Base-by-base conservation (phyloP, 2,329 filamentous ascomycete genomes). In the Aschersonia sp. region DNA sequence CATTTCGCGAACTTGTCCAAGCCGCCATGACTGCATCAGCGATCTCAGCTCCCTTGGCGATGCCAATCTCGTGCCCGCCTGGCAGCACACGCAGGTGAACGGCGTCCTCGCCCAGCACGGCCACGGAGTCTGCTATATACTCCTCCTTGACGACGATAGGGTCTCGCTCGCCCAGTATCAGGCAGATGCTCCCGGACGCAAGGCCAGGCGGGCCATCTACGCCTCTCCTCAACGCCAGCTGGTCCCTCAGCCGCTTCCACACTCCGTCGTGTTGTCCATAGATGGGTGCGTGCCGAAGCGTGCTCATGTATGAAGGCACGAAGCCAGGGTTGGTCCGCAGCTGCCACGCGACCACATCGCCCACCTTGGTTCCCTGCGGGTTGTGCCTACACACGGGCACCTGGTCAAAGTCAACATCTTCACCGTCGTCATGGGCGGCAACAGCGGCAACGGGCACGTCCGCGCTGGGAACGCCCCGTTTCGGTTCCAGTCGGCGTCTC, bases 61-160 rank as follows among this genome's bases (percentile, higher is more conserved):
- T 78, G 1, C 79, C 80, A 51, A 88, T 67, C 56, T 87, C 84
- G 59, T 89, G 85, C 0, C 82, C 84, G 4, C 76, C 81, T 30
- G 77, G 70, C 12, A 86, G 56, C 30, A 75, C 64, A 42, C 71
- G 66, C 45, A 81, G 71, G 49, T 75, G 69, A 3, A 82, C 71
- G 48, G 60, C 69, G 5, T 82, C 77, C 30, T 67, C 63, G 3
- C 80, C 79, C 29, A 88, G 61, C 10, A 74, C 72, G 9, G 65
- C 64, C 7, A 63, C 68, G 2, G 75, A 77, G 61, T 89, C 85
- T 43, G 76, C 71, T 1, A 75, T 64, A 30, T 81, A 64, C 64
- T 89, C 83, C 5, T 79, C 71, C 48, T 71, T 71, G n/a, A 80
- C 64, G 42, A 89, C 77, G 29, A 89, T 77, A 0, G 74, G 67